A percentile compares a stretch with the other conserved stretches of the same genome.
Evolutionary conservation across 1,139 yeast species (phyloP).

Genomic region (Kurtzmaniella quercitrusa): DNA sequence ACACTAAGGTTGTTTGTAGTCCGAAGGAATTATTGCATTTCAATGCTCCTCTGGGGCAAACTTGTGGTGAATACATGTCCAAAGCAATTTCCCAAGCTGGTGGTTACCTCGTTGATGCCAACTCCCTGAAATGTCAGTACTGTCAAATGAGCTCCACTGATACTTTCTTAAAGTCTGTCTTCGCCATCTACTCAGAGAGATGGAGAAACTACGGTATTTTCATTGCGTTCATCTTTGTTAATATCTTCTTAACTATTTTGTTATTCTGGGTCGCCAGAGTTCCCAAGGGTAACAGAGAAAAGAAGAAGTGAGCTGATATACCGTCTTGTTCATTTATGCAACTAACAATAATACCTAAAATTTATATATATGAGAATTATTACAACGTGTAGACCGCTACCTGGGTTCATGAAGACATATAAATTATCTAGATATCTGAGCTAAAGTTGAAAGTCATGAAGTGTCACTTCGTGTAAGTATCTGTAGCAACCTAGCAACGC

Average conservation of each 20-base stretch:
- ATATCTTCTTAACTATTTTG: slow-evolving; percentile 16
- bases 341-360: neutral
- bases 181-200: slow-evolving; percentile 16
- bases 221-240: slow-evolving; percentile 17
- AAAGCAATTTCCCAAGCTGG: slow-evolving; percentile 19
- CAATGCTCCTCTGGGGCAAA: slow-evolving; percentile 37
- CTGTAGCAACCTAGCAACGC: slow-evolving; percentile 62
- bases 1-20: slow-evolving; percentile 34
- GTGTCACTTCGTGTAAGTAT: slow-evolving; percentile 33
- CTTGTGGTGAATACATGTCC: slow-evolving; percentile 24
- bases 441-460: neutral
- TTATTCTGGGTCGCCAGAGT: slow-evolving; percentile 27
- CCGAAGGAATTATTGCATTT: slow-evolving; percentile 41
- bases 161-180: slow-evolving; percentile 14
- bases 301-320: slow-evolving; percentile 14
- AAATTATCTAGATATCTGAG: too few relatives aligned
- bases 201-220: slow-evolving; percentile 17
- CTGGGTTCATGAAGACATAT: too few relatives aligned
- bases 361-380: neutral
- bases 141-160: slow-evolving; percentile 19
- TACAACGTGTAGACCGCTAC: too few relatives aligned
- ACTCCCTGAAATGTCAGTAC: slow-evolving; percentile 17
- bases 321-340: neutral
- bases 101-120: slow-evolving; percentile 20
- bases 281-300: slow-evolving; percentile 26